Base-by-base conservation (phyloP, 441 rosid genomes). In the Capsella rubella region DNA sequence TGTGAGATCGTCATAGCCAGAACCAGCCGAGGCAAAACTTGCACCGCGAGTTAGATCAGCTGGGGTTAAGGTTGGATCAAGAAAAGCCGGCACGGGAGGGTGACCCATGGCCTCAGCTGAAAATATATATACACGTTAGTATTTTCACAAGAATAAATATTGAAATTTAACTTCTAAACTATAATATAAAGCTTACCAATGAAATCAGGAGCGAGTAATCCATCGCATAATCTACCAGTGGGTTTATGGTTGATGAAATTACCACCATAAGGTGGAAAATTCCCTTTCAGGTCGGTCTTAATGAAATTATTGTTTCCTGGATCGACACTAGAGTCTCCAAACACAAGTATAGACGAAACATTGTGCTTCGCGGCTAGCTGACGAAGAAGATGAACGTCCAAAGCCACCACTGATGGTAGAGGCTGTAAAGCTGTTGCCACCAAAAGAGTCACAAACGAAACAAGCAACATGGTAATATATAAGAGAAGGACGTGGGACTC, bases 291-390 rank as follows among this genome's bases (percentile, higher is more conserved):
- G 3, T 74, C 4, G 14, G 96, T 93, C 0, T 70, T 53, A 8
- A 91, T 86, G 45, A 66, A 74, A 78, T 93, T 87, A 82, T 93
- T 93, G 49, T 90, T 93, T 0, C 98, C 98, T 0, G 96, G 84
- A 81, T 93, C 98, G 6, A 91, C 96, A 72, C 93, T 90, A 3
- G 93, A 93, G 78, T 93, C 98, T 37, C 97, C 98, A 43, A 93
- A 93, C 21, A 88, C 96, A 59, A 93, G 10, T 3, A 93, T 78
- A 0, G 86, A 85, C 4, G 89, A 82, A 25, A 91, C 77, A 34
- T 93, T 90, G 79, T 84, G 43, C 61, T 76, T 80, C 0, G 83
- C 78, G 2, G 91, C 89, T 73, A 86, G 10, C 40, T 74, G 82
- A 59, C 75, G 78, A 16, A 82, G 50, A 18, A 67, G 78, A 31